Conservation (phyloP, 805 yeast species). For the Starmerella cellae region DNA sequence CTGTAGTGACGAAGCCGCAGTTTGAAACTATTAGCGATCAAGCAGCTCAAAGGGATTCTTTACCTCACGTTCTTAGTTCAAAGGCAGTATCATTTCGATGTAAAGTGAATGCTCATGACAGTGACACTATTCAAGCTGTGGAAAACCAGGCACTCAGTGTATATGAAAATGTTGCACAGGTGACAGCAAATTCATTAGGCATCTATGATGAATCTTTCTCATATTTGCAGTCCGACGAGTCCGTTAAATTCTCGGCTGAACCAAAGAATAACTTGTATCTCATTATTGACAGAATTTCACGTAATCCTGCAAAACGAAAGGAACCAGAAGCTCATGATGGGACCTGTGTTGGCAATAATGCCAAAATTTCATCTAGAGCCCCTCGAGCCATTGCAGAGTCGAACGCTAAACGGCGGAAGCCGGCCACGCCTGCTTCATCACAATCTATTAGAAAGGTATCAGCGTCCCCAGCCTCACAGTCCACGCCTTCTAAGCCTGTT, state of each 20-base stretch:
- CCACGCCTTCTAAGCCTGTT: constrained; percentile 1
- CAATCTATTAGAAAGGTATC: no score
- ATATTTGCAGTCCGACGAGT: constrained; percentile 4
- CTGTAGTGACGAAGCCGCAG: constrained; percentile 4
- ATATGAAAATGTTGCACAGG: constrained; percentile 2
- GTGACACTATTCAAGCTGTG: constrained; percentile 1
- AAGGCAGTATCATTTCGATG: constrained; percentile 1
- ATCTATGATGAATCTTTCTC: constrained; percentile 9
- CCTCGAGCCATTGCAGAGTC: no score
- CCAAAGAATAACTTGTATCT: constrained; percentile 3
- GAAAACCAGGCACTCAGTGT: constrained; percentile 1
- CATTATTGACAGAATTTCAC: constrained; percentile 3
- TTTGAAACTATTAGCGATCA: neutral
- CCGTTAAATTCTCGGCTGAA: constrained; percentile 1
- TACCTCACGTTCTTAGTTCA: neutral
- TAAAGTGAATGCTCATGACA: neutral
- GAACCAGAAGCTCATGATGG: no score
- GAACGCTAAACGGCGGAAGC: no score
- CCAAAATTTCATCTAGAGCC: no score
- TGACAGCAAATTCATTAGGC: neutral
- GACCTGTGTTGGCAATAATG: no score
- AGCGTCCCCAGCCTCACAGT: neutral
- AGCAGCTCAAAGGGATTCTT: neutral
- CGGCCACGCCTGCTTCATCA: no score
- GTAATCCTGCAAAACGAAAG: neutral